Evolutionary conservation across 331 rosid species (phyloP).

Genomic region (Quercus lobata): DNA sequence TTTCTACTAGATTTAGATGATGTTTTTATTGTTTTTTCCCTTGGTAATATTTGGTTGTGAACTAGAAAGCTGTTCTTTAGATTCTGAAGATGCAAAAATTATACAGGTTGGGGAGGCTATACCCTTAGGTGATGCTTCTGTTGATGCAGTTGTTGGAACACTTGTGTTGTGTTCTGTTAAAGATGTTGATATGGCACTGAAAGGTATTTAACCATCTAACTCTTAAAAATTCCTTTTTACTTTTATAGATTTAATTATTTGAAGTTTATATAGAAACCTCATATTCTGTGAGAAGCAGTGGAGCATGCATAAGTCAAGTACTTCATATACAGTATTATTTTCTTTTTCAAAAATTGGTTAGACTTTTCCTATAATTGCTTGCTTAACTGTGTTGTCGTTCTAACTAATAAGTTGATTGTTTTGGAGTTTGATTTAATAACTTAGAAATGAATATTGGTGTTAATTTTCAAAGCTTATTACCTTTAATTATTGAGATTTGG

Average conservation of each 20-base stretch:
- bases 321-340: not conserved
- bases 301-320: not conserved
- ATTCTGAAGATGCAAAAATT: slow-evolving; percentile 8
- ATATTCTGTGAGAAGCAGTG: not conserved
- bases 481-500: not conserved
- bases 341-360: not conserved
- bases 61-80: slow-evolving; percentile 3
- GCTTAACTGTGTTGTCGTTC: not conserved
- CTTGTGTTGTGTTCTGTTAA: slow-evolving; percentile 83
- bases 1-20: not conserved
- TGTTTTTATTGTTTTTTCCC: not conserved
- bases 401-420: not conserved
- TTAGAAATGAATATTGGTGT: not conserved
- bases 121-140: slow-evolving; percentile 81
- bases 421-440: not conserved
- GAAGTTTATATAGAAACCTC: not conserved
- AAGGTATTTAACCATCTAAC: slow-evolving; percentile 41
- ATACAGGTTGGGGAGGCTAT: slow-evolving; percentile 81
- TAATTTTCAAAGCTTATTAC: not conserved
- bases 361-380: not conserved
- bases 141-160: slow-evolving; percentile 92
- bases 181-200: slow-evolving; percentile 62
- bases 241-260: not conserved
- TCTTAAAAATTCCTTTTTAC: not conserved
- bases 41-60: not conserved